These are phyloP conservation scores for Canavalia gladiata DNA, from an alignment of 306 rosid species.

Conservation along the genomic window DNA sequence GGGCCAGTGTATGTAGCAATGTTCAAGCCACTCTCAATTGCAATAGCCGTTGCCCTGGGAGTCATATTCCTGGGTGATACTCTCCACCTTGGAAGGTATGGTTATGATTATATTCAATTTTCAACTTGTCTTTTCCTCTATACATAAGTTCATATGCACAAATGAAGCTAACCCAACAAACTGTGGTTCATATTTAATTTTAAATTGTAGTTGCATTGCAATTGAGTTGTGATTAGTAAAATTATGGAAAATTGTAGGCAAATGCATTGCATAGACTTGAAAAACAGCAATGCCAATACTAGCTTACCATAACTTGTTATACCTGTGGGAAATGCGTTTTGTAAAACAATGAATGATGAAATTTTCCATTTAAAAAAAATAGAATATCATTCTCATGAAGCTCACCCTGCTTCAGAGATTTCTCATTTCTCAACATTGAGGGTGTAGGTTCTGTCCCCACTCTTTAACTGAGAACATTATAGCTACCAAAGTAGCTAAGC, in stretches of 20 bases:
- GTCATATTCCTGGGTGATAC: constrained; percentile 78
- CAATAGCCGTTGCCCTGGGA: constrained; percentile 67
- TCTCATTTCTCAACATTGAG: neutral
- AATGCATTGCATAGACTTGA: neutral
- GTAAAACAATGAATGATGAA: neutral
- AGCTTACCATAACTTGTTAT: neutral
- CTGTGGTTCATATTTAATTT: neutral
- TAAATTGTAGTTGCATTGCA: neutral
- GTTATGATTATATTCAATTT: constrained; percentile 20
- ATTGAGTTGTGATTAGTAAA: neutral
- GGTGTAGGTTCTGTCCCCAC: neutral
- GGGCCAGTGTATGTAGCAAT: constrained; percentile 70
- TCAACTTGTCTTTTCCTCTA: neutral
- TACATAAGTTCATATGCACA: neutral
- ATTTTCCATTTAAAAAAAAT: neutral
- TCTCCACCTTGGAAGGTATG: constrained; percentile 62
- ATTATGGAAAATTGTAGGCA: neutral
- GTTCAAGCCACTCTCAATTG: constrained; percentile 59
- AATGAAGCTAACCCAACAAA: neutral
- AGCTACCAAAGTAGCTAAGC: constrained; percentile 4
- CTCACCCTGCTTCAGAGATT: neutral
- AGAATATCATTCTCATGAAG: neutral
- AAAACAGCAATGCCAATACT: neutral
- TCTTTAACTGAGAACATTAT: neutral
- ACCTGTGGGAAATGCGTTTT: neutral